phyloP scores from a whole-genome alignment of 805 yeast genomes.

The Pichia insulana region DNA sequence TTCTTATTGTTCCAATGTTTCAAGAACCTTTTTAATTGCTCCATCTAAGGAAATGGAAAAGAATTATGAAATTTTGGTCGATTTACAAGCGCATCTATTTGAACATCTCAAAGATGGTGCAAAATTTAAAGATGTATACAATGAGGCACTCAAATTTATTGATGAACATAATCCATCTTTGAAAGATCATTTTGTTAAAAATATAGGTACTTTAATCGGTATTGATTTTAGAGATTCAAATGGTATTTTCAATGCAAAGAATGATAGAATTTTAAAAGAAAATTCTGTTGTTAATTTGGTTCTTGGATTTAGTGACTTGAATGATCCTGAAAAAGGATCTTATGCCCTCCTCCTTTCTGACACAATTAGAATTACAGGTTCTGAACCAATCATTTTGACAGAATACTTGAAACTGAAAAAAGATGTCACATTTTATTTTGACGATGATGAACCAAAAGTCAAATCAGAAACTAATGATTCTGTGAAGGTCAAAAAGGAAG shows the following conservation, averaged over 20 bases:
- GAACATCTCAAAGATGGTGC: slow-evolving; percentile 57
- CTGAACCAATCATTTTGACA: slow-evolving; percentile 59
- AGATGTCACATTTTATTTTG: slow-evolving; percentile 78
- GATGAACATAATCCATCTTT: slow-evolving; percentile 58
- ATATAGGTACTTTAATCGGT: slow-evolving; percentile 84
- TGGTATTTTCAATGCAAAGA: slow-evolving; percentile 63
- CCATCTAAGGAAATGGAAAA: slow-evolving; percentile 73
- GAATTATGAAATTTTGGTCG: slow-evolving; percentile 68
- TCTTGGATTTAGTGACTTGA: slow-evolving; percentile 65
- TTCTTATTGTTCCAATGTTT: slow-evolving; percentile 80
- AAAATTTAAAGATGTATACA: slow-evolving; percentile 58
- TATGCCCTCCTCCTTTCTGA: slow-evolving; percentile 75
- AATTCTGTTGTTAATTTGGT: slow-evolving; percentile 71
- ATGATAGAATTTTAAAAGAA: slow-evolving; percentile 55
- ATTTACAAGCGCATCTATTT: slow-evolving; percentile 60
- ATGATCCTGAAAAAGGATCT: slow-evolving; percentile 41
- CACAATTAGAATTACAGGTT: slow-evolving; percentile 61
- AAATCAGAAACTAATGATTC: slow-evolving; percentile 1
- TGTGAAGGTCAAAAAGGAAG: slow-evolving; percentile 6
- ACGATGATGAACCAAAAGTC: slow-evolving; percentile 33
- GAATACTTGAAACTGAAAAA: slow-evolving; percentile 61
- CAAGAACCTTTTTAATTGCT: slow-evolving; percentile 82
- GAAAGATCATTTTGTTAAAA: slow-evolving; percentile 56
- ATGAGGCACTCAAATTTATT: slow-evolving; percentile 51
- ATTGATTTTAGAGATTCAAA: slow-evolving; percentile 80